A percentile compares a stretch with the other conserved stretches of the same genome.
Evolutionary conservation across 73 alveolate genomes (phyloP).

Genomic region (Paramecium sexaurelia): DNA sequence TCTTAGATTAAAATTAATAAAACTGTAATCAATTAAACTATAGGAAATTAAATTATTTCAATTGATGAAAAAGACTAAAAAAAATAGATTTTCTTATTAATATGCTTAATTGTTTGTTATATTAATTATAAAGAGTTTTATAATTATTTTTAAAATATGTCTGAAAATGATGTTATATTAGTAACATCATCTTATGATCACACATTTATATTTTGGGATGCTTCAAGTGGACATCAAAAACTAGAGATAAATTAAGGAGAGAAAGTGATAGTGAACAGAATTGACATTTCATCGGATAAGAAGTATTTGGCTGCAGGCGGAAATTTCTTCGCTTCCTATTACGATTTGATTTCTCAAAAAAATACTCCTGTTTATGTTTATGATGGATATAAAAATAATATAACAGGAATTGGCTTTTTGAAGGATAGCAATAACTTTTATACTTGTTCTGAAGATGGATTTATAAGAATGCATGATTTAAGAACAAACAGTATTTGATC

Average conservation of each 20-base stretch:
- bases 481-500: neutral
- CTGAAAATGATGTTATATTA: slow-evolving; percentile 59
- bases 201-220: slow-evolving; percentile 55
- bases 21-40: too few species aligned
- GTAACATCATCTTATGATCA: slow-evolving; percentile 65
- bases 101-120: neutral
- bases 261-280: slow-evolving; percentile 47
- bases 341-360: slow-evolving; percentile 35
- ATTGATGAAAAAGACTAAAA: too few species aligned
- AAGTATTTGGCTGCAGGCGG: slow-evolving; percentile 63
- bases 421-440: slow-evolving; percentile 50
- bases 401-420: slow-evolving; percentile 54
- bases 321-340: slow-evolving; percentile 44
- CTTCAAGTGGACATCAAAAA: slow-evolving; percentile 12
- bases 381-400: slow-evolving; percentile 66
- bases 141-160: neutral
- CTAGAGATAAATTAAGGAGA: neutral
- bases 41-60: too few species aligned
- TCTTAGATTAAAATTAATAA: too few species aligned
- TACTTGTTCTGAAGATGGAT: slow-evolving; percentile 67
- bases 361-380: slow-evolving; percentile 24
- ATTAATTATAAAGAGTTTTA: neutral
- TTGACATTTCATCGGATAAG: slow-evolving; percentile 63
- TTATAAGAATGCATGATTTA: slow-evolving; percentile 60
- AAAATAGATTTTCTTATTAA: too few species aligned